Base-by-base conservation (phyloP, 2,329 filamentous ascomycete genomes). In the Macrophomina phaseolina region DNA sequence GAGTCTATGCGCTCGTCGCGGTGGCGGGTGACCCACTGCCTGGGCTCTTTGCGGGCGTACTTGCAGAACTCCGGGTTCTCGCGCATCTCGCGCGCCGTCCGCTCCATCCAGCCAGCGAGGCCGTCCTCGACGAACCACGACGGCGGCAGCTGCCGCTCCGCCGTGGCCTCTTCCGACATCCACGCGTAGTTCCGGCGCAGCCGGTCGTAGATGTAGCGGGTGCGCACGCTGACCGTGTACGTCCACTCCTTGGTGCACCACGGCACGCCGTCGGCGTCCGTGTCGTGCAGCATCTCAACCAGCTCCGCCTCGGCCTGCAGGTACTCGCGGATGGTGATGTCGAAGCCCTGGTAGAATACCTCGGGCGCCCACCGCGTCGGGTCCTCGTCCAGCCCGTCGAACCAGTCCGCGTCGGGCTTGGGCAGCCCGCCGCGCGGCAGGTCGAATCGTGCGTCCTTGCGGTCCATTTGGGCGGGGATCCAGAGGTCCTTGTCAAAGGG, bases 401-500 rank as follows among this genome's bases (percentile, higher is more conserved):
- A 62, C 58, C 58, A 62, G 42, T 49, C 58, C 30, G 11, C 30
- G 32, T 49, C 58, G 9, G 45, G n/a, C 58, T 62, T 62, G 16
- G 58, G 32, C n/a, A 62, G 58, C 8, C 58, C 58, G n/a, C 58
- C 58, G n/a, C 58, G 58, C 4, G 42, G 58, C 5, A 62, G 42
- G 58, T 62, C 58, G 30, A 62, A 32, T 1, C 58, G 42, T 9
- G 58, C 5, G n/a, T 62, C 42, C n/a, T 49, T 62, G 42, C 28
- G 18, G 58, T 49, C 42, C 32, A 62, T 49, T 28, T 62, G 58
- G 5, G 58, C 58, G n/a, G 45, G 5, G 32, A 62, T 48, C 58
- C 58, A 62, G 30, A 62, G 58, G 45, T 62, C 58, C 58, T 62
- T 62, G 58, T 62, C 58, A 45, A 62, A 62, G 42, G 28, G 7